Evolutionary conservation across 805 yeast genomes (phyloP), one percentile per base, ranked within the genome.

Genomic region (Wickerhamiella azymoides): DNA sequence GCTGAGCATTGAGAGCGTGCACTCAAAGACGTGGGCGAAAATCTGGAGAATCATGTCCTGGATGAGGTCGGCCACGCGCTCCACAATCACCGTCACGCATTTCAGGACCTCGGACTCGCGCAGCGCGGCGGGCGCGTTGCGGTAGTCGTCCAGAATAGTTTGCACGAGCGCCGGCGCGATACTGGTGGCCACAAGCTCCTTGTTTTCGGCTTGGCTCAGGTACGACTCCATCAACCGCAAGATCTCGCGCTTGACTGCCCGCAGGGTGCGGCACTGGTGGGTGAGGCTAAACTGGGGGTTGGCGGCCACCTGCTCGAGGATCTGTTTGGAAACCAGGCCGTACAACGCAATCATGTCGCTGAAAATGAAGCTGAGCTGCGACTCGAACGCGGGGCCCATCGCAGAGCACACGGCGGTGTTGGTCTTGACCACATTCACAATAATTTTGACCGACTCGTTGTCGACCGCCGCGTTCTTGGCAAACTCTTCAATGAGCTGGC

Each of bases 71-170:
- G 96, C 96, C 48, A 86, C 93, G 59, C 85, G 81, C 25, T 77
- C 70, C 24, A 92, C 94, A 47, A 92, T 74, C 1, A 95, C 84
- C 8, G 94, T 78, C 77, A 92, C 80, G 72, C 97, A 88, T 64
- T 83, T 84, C 62, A 92, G 72, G 5, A 92, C 98, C 66, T 92
- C 98, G 7, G 96, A 95, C 66, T 92, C 98, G 61, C 97, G 79
- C 9, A 96, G 96, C 67, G 86, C 94, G 3, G 97, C 94, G 28
- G 86, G 94, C 58, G 84, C 84, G 14, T 77, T 68, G 57, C 76
- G 77, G 66, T 92, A 92, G 62, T 92, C 99, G 50, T 82, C 93
- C 52, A 92, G 72, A 13, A 85, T 88, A 0, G 96, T 84, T 39
- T 72, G 72, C 51, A 92, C 75, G 58, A 92, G 68, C 26, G 94